Conservation (phyloP, 2,329 filamentous ascomycete genomes). For the Aspergillus nomiae region DNA sequence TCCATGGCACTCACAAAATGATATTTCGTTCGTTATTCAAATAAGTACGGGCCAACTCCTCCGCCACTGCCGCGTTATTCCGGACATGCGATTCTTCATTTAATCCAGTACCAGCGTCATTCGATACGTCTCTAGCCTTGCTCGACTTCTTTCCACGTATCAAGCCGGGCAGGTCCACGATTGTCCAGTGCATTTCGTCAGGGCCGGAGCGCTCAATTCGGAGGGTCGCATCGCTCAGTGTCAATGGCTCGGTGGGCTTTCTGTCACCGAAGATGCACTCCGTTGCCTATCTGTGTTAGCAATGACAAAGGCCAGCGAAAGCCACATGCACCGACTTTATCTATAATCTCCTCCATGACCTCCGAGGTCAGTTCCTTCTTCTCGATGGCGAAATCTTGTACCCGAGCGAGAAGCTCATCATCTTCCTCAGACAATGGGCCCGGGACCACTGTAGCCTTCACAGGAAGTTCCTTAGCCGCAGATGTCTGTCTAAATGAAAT, state of each 20-base stretch:
- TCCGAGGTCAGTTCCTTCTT: background rate
- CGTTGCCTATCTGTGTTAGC: background rate
- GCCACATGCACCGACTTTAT: background rate
- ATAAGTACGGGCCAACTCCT: background rate
- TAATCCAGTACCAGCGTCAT: background rate
- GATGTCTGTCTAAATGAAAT: constrained; percentile 11
- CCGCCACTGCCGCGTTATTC: background rate
- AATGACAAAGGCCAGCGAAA: background rate
- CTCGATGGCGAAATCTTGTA: background rate
- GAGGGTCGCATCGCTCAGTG: background rate
- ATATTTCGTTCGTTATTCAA: background rate
- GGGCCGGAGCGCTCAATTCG: background rate
- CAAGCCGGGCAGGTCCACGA: background rate
- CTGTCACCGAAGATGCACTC: background rate
- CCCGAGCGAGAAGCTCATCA: background rate
- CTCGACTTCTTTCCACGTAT: background rate
- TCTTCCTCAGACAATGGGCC: background rate
- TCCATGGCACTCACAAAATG: background rate
- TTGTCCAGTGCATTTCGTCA: background rate
- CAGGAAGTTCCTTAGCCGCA: background rate
- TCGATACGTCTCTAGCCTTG: background rate
- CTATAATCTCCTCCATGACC: background rate
- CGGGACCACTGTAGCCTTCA: background rate
- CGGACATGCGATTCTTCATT: background rate
- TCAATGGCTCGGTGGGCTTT: background rate